Percentiles rank a stretch among this genome's conserved stretches.
phyloP scores from a whole-genome alignment of 768 basidiomycete genomes.

The Trametes coccinea region DNA sequence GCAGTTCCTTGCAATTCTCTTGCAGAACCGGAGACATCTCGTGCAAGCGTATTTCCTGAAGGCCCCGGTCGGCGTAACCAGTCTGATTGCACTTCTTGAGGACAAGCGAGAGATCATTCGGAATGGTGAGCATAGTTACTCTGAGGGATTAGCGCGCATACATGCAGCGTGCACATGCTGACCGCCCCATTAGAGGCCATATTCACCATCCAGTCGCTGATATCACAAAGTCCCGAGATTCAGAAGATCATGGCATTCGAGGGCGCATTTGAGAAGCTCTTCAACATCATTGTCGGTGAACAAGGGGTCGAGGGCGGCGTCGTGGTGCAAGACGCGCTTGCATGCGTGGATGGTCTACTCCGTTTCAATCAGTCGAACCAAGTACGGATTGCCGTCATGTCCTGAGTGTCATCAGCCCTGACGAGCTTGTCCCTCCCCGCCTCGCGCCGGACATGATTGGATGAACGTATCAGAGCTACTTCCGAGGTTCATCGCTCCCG shows the following conservation, averaged over 20 bases:
- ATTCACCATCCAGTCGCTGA: conserved; percentile 75
- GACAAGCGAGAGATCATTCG: conserved; percentile 88
- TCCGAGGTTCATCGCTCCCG: conserved; percentile 83
- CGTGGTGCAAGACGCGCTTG: conserved; percentile 82
- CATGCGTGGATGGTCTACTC: conserved; percentile 82
- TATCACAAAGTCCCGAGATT: conserved; percentile 87
- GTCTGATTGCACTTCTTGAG: conserved; percentile 73
- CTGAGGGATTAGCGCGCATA: background rate
- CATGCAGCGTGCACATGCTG: background rate
- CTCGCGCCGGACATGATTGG: conserved; percentile 18
- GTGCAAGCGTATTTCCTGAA: conserved; percentile 94
- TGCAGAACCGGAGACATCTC: conserved; percentile 77
- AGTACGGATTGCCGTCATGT: conserved; percentile 43
- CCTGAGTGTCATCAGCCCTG: conserved; percentile 9
- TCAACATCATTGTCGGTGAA: conserved; percentile 83
- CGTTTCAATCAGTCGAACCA: conserved; percentile 95
- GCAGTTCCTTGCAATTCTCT: conserved; percentile 75
- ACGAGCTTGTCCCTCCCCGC: conserved; percentile 5
- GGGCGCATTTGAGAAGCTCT: conserved; percentile 94
- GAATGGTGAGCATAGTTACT: conserved; percentile 58
- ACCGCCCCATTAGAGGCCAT: conserved; percentile 63
- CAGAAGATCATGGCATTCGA: conserved; percentile 97
- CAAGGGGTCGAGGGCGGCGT: conserved; percentile 92
- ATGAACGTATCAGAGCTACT: conserved; percentile 73
- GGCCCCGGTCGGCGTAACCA: conserved; percentile 72